Evolutionary conservation across 1,284 basidiomycete genomes (phyloP), one percentile per base, ranked within the genome.

Genomic region (Coriolopsis trogii): DNA sequence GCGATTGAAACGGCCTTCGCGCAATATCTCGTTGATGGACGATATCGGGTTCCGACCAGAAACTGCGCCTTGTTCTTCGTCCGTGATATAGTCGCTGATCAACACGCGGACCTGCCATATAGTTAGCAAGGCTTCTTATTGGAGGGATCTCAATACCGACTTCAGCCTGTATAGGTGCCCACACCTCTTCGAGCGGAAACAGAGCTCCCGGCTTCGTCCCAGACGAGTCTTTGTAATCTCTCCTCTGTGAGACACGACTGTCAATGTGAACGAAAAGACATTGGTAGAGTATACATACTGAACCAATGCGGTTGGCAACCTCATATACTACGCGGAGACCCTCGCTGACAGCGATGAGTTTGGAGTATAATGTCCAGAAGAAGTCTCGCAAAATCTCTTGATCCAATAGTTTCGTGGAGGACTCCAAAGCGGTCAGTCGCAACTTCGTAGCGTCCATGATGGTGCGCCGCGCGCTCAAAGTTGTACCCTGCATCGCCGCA

Each of bases 291-390:
- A 28, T 13, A 76, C 86, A 70, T 63, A 95, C 93, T 55, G 89
- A 89, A 60, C 90, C 89, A 54, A 97, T 93, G 54, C 93, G 83
- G 63, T 85, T 89, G 1, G 91, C 81, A 1, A 99, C 91, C 69
- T 99, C 97, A 64, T 91, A 95, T 1, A 97, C 82, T 2, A 98
- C 90, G 41, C 95, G 78, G 60, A 98, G 78, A 8, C 95, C 93
- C 69, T 99, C 95, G 29, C 92, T 80, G n/a, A 98, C 91, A 18
- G 97, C 97, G 63, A 95, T 89, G 46, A 99, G 70, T 71, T 99
- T 99, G 5, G 95, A 97, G 68, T 94, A 99, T 15, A 98, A 70
- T 4, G 97, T 98, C 95, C 96, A 99, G 71, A 99, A 98, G 30
- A 99, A 78, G 70, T 99, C 97, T 54, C 80, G 81, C 46, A 98